phyloP scores from a whole-genome alignment of 352 stramenopile genomes.

The Albugo laibachii region DNA sequence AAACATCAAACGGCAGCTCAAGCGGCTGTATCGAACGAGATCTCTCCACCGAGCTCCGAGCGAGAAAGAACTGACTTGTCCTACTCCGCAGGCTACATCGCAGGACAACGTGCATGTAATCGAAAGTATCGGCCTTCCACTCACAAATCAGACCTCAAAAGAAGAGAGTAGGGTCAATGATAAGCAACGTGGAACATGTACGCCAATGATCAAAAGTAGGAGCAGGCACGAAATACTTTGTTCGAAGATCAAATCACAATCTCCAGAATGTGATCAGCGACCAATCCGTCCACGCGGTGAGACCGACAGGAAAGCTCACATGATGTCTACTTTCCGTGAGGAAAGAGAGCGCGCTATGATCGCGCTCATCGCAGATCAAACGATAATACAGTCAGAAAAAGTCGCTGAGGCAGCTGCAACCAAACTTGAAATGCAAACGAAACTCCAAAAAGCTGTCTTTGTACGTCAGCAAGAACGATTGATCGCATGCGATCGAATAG shows the following conservation, averaged over 20 bases:
- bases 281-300: conserved; percentile 4
- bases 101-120: too few species aligned
- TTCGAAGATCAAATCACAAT: conserved; percentile 6
- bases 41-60: too few species aligned
- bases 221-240: conserved; percentile 1
- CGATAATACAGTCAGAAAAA: conserved; percentile 39
- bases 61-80: too few species aligned
- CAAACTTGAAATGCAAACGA: conserved; percentile 44
- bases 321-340: conserved; percentile 38
- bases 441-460: conserved; percentile 42
- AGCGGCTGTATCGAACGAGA: too few species aligned
- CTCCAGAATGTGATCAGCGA: conserved; percentile 22
- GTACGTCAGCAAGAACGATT: neutral
- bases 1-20: too few species aligned
- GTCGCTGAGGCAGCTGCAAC: conserved; percentile 28
- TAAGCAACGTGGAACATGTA: neutral
- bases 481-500: too few species aligned
- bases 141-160: too few species aligned
- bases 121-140: too few species aligned
- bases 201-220: neutral
- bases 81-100: too few species aligned
- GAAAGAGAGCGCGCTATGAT: conserved; percentile 41
- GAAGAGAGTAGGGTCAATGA: neutral
- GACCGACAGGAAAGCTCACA: neutral
- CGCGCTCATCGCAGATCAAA: conserved; percentile 40